These are phyloP conservation scores for Pleurotus platypus DNA, from an alignment of 768 basidiomycete genomes.

Conservation along the genomic window DNA sequence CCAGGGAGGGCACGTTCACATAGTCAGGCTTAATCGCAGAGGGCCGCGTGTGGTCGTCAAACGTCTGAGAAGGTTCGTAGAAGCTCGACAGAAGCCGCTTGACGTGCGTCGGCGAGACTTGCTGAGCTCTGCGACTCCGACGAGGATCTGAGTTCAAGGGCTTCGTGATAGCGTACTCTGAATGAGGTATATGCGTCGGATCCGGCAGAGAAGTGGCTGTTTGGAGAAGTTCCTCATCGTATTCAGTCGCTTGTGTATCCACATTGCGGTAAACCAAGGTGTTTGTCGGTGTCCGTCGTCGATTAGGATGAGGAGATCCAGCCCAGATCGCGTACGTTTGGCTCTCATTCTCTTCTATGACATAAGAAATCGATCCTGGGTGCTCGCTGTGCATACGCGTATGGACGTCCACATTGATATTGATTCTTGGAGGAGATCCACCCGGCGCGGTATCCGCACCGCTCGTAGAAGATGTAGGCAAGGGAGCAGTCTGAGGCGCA, in stretches of 20 bases:
- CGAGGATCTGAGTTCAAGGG: not conserved
- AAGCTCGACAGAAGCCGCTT: conserved; percentile 2
- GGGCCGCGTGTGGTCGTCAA: not conserved
- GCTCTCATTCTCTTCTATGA: not conserved
- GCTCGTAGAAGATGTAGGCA: not conserved
- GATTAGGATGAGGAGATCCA: not conserved
- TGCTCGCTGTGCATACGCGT: not conserved
- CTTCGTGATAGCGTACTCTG: not conserved
- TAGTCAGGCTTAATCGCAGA: not conserved
- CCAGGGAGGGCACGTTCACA: not conserved
- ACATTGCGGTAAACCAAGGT: not conserved
- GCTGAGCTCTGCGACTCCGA: not conserved
- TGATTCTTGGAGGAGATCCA: conserved; percentile 1
- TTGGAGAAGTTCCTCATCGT: not conserved
- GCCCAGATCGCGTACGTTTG: not conserved
- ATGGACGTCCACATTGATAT: conserved; percentile 5
- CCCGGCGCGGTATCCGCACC: not conserved
- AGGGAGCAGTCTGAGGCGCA: not conserved
- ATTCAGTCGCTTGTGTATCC: not conserved
- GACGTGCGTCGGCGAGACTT: conserved; percentile 3
- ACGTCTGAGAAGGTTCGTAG: not conserved
- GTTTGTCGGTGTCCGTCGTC: not conserved
- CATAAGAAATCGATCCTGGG: not conserved
- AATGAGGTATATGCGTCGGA: not conserved
- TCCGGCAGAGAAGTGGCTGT: not conserved